Percentiles rank a stretch among this genome's conserved stretches.
Evolutionary conservation across 495 filamentous ascomycete species (phyloP).

Genomic region (Aspergillus steynii): DNA sequence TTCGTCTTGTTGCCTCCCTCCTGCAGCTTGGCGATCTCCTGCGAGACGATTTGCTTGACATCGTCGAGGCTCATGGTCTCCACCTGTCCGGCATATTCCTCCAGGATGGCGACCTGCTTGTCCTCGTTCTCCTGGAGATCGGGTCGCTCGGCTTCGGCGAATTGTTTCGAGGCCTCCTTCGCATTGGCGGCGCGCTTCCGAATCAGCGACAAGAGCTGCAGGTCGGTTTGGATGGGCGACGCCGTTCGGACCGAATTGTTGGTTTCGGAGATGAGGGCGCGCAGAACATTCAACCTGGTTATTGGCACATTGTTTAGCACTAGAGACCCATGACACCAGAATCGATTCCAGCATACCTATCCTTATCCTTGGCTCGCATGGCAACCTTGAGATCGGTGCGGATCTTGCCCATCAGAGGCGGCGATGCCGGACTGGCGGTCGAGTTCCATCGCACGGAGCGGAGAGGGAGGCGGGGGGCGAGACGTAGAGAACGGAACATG

Average conservation of each 20-base stretch:
- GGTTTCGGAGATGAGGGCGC: conserved; percentile 60
- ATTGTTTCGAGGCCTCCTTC: conserved; percentile 53
- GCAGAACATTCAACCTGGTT: conserved; percentile 56
- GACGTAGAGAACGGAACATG: conserved; percentile 33
- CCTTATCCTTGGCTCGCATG: conserved; percentile 60
- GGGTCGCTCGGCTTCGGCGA: conserved; percentile 46
- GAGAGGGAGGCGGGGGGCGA: conserved; percentile 27
- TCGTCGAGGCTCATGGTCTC: conserved; percentile 51
- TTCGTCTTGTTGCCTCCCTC: conserved; percentile 42
- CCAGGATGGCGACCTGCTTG: conserved; percentile 52
- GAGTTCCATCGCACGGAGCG: conserved; percentile 44
- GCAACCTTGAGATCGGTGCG: conserved; percentile 60
- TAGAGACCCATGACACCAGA: too few relatives aligned
- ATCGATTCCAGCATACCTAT: conserved; percentile 35
- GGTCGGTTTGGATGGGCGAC: conserved; percentile 57
- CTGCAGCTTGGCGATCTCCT: conserved; percentile 45
- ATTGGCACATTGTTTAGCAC: too few relatives aligned
- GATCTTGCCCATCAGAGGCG: conserved; percentile 52
- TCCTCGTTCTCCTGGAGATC: conserved; percentile 63
- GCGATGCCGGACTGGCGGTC: conserved; percentile 38
- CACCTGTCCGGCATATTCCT: conserved; percentile 58
- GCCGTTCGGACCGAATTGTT: conserved; percentile 63
- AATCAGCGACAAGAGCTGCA: conserved; percentile 59
- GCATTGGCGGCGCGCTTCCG: conserved; percentile 52
- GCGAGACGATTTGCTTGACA: conserved; percentile 44